These are phyloP conservation scores for Penicillium fimorum DNA, from an alignment of 495 filamentous ascomycete genomes.

Conservation along the genomic window DNA sequence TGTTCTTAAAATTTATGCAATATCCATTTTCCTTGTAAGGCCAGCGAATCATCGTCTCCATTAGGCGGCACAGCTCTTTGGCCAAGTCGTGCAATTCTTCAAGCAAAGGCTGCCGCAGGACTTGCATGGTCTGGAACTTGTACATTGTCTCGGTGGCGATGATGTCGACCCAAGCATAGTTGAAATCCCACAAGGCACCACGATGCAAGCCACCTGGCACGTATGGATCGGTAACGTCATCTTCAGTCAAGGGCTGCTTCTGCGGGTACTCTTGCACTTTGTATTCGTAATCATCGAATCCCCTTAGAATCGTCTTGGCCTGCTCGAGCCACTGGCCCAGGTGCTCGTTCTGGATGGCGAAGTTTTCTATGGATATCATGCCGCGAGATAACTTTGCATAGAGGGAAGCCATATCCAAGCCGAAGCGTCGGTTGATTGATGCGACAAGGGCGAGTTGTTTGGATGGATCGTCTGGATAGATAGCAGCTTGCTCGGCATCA, in stretches of 20 bases:
- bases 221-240: slow-evolving; percentile 73
- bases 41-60: slow-evolving; percentile 73
- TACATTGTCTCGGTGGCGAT: slow-evolving; percentile 78
- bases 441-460: slow-evolving; percentile 65
- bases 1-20: slow-evolving; percentile 70
- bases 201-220: slow-evolving; percentile 62
- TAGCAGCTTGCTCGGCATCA: slow-evolving; percentile 55
- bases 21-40: slow-evolving; percentile 67
- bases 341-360: slow-evolving; percentile 57
- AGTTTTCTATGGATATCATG: slow-evolving; percentile 64
- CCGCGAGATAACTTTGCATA: slow-evolving; percentile 65
- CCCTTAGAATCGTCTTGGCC: slow-evolving; percentile 58
- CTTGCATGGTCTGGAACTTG: slow-evolving; percentile 63
- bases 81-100: slow-evolving; percentile 59
- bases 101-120: slow-evolving; percentile 48
- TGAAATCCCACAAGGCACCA: slow-evolving; percentile 68
- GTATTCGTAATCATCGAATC: slow-evolving; percentile 56
- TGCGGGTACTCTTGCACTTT: slow-evolving; percentile 59
- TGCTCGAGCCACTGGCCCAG: slow-evolving; percentile 53
- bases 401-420: slow-evolving; percentile 74
- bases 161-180: slow-evolving; percentile 74
- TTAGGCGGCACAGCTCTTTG: slow-evolving; percentile 68
- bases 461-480: slow-evolving; percentile 59
- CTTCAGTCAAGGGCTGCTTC: slow-evolving; percentile 46
- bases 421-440: slow-evolving; percentile 68